Percentiles rank a stretch among this genome's conserved stretches.
Evolutionary conservation across 495 filamentous ascomycete genomes (phyloP).

Genomic region (Penicillium manginii): DNA sequence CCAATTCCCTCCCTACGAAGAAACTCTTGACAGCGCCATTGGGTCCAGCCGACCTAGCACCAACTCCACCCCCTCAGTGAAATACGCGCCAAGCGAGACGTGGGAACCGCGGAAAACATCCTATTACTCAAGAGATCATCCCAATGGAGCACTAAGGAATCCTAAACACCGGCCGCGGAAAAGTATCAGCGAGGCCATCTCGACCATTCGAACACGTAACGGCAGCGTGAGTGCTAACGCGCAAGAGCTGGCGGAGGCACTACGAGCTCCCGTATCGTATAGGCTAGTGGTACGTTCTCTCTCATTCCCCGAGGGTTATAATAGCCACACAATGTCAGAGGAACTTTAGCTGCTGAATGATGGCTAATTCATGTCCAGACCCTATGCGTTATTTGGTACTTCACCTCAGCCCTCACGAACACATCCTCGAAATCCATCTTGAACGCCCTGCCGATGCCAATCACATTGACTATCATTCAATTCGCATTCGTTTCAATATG

Average conservation of each 20-base stretch:
- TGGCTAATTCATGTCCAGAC: slow-evolving; percentile 51
- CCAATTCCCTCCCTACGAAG: slow-evolving; percentile 48
- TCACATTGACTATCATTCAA: slow-evolving; percentile 93
- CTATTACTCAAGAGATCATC: slow-evolving; percentile 37
- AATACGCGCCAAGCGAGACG: slow-evolving; percentile 37
- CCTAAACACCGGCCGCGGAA: slow-evolving; percentile 71
- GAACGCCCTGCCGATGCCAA: slow-evolving; percentile 87
- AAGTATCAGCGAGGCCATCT: slow-evolving; percentile 84
- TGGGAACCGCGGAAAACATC: slow-evolving; percentile 44
- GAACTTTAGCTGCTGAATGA: background rate
- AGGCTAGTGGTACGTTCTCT: slow-evolving; percentile 73
- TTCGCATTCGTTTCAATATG: slow-evolving; percentile 91
- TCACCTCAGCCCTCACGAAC: slow-evolving; percentile 92
- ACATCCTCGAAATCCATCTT: slow-evolving; percentile 97
- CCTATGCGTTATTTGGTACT: slow-evolving; percentile 89
- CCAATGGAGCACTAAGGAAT: slow-evolving; percentile 51
- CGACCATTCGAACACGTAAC: slow-evolving; percentile 73
- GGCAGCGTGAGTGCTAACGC: slow-evolving; percentile 89
- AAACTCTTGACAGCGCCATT: slow-evolving; percentile 36
- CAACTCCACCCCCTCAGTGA: slow-evolving; percentile 36
- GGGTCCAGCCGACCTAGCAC: slow-evolving; percentile 28
- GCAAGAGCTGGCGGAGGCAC: slow-evolving; percentile 87
- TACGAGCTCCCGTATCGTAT: slow-evolving; percentile 88
- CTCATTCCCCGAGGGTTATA: no score
- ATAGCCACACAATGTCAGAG: background rate